Percentiles rank a stretch among this genome's conserved stretches.
Evolutionary conservation across 805 yeast species (phyloP).

Genomic region (Nakazawaea siamensis): DNA sequence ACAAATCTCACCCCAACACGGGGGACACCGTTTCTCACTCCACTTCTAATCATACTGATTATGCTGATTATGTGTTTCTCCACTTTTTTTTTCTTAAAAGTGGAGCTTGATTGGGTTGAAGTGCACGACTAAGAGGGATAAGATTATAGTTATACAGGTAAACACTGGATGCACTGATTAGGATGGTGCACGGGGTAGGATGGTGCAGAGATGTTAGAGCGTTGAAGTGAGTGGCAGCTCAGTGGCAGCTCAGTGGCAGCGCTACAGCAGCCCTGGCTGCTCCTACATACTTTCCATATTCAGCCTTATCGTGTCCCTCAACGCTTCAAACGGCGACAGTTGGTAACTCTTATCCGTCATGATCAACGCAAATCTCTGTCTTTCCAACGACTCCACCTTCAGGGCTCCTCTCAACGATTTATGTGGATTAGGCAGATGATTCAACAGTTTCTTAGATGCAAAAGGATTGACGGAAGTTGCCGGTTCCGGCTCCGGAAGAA

Average conservation of each 20-base stretch:
- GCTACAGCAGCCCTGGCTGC: too few relatives aligned
- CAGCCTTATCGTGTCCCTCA: conserved; percentile 47
- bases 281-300: conserved; percentile 10
- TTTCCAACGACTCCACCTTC: conserved; percentile 48
- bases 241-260: too few relatives aligned
- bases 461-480: conserved; percentile 12
- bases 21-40: not conserved
- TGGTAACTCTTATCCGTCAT: conserved; percentile 47
- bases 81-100: too few relatives aligned
- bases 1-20: conserved; percentile 7
- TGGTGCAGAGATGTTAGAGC: too few relatives aligned
- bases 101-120: too few relatives aligned
- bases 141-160: too few relatives aligned
- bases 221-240: too few relatives aligned
- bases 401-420: conserved; percentile 33
- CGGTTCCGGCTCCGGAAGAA: conserved; percentile 33
- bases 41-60: not conserved
- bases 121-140: too few relatives aligned
- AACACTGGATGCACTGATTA: too few relatives aligned
- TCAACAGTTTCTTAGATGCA: conserved; percentile 22
- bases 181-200: too few relatives aligned
- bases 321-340: conserved; percentile 54
- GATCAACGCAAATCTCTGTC: conserved; percentile 48
- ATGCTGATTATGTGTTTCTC: too few relatives aligned
- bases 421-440: conserved; percentile 27